Evolutionary conservation across 139 green algal species (phyloP).

Genomic region (Spirogloea muscicola): DNA sequence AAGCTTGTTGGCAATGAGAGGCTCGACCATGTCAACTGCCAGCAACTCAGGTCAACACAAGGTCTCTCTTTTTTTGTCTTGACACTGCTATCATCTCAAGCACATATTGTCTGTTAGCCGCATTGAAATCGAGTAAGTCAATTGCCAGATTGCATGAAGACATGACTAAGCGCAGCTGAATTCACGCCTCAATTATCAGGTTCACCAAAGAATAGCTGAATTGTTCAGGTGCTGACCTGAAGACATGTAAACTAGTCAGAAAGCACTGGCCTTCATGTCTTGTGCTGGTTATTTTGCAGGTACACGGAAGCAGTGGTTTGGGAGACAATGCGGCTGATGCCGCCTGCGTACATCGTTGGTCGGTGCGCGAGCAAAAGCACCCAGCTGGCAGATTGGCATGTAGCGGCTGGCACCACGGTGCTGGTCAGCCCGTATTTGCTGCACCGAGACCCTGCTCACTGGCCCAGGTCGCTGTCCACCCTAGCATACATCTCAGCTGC

Average conservation of each 20-base stretch:
- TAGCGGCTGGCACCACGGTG: slow-evolving; percentile 65
- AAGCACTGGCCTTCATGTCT: background rate
- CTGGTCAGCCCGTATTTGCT: slow-evolving; percentile 75
- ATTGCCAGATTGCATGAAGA: no score
- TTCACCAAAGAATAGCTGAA: no score
- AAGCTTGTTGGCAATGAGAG: slow-evolving; percentile 8
- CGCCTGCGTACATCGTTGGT: slow-evolving; percentile 84
- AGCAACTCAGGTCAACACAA: background rate
- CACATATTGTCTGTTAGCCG: background rate
- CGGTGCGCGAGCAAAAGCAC: slow-evolving; percentile 59
- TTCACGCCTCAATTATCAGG: background rate
- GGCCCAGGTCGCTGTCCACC: no score
- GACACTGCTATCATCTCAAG: background rate
- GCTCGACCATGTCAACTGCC: background rate
- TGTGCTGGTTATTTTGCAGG: background rate
- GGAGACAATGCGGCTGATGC: slow-evolving; percentile 75
- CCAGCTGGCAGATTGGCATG: background rate
- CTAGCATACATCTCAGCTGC: no score
- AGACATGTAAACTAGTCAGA: background rate
- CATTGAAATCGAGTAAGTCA: background rate
- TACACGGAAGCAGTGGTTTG: slow-evolving; percentile 66
- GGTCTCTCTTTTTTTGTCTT: no score
- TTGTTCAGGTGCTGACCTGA: background rate
- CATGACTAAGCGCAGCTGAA: background rate
- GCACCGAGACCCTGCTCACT: slow-evolving; percentile 63